phyloP scores from a whole-genome alignment of 78 protist genomes.

The Dictyostelium discoideum region dicty_2.7 NC_007088.5:7917501-7918000 shows the following conservation, averaged over 20 bases:
- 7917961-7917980: constrained; percentile 93
- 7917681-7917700: constrained; percentile 89
- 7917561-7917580: constrained; percentile 89
- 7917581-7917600: constrained; percentile 71
- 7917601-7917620: constrained; percentile 89
- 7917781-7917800: background rate
- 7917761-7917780: background rate
- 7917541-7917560: constrained; percentile 95
- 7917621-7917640: constrained; percentile 86
- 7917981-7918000: constrained; percentile 95
- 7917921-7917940: constrained; percentile 64
- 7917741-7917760: too few species aligned
- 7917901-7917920: constrained; percentile 87
- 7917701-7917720: constrained; percentile 98
- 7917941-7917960: constrained; percentile 95
- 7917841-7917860: constrained; percentile 92
- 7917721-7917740: constrained; percentile 36
- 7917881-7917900: constrained; percentile 97
- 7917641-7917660: constrained; percentile 93
- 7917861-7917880: constrained; percentile 94
- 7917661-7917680: constrained; percentile 96
- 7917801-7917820: constrained; percentile 61
- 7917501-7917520: constrained; percentile 47
- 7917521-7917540: constrained; percentile 93
- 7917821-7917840: constrained; percentile 90